Evolutionary conservation across 345 rosid genomes (phyloP).

Genomic region (Citrus maxima): DNA sequence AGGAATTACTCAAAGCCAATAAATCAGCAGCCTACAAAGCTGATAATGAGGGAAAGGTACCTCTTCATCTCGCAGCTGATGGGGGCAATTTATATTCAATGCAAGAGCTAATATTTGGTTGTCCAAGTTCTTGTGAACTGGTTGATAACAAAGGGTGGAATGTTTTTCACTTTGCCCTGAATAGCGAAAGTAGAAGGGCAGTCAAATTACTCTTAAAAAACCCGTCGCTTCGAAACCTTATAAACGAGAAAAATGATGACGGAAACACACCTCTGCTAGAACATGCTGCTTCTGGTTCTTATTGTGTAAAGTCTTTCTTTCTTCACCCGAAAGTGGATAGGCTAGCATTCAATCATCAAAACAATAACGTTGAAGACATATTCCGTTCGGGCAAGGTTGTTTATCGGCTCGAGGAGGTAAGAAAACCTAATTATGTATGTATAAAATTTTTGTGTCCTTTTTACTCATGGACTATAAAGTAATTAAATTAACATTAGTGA

Average conservation of each 20-base stretch:
- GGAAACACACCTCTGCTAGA: not conserved
- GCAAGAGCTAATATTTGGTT: not conserved
- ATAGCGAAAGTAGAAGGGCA: not conserved
- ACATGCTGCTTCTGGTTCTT: not conserved
- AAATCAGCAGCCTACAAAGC: conserved; percentile 1
- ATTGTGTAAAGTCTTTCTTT: not conserved
- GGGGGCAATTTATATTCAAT: not conserved
- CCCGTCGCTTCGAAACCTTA: not conserved
- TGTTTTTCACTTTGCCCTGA: conserved; percentile 6
- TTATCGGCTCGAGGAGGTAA: not conserved
- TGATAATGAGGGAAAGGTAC: not conserved
- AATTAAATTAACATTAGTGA: too few relatives aligned
- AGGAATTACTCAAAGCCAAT: not conserved
- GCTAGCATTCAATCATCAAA: not conserved
- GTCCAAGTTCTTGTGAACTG: conserved; percentile 5
- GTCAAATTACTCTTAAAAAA: not conserved
- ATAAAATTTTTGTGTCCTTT: too few relatives aligned
- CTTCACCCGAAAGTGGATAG: not conserved
- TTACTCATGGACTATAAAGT: too few relatives aligned
- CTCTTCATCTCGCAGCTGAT: not conserved
- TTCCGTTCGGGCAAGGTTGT: not conserved
- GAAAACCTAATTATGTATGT: too few relatives aligned
- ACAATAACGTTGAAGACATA: not conserved
- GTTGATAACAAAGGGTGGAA: not conserved
- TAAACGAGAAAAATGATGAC: not conserved